Evolutionary conservation across 305 asterid species (phyloP).

Genomic region (Plantago rigida): DNA sequence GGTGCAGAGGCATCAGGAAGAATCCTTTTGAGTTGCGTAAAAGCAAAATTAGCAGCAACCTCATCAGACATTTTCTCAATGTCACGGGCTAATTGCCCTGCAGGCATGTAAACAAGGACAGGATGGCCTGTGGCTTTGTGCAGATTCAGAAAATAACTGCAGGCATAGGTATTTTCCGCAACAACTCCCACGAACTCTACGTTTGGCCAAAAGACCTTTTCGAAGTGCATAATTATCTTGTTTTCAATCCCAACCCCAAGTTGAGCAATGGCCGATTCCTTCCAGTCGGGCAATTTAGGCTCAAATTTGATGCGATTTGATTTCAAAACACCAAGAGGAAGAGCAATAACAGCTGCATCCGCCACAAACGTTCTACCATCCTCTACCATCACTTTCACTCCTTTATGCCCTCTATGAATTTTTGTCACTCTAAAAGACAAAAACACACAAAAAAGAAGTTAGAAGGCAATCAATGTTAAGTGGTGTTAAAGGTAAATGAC

Average conservation of each 20-base stretch:
- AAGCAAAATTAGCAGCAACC: conserved; percentile 78
- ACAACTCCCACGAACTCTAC: conserved; percentile 95
- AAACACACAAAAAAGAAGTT: not conserved
- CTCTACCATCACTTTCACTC: conserved; percentile 75
- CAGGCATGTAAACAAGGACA: conserved; percentile 98
- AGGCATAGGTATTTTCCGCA: conserved; percentile 67
- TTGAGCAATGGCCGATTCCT: conserved; percentile 74
- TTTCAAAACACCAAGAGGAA: conserved; percentile 91
- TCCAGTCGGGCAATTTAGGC: conserved; percentile 89
- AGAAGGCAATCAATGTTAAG: not conserved
- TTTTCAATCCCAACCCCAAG: conserved; percentile 95
- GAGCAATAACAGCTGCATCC: conserved; percentile 82
- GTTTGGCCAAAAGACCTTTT: conserved; percentile 84
- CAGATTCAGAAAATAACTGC: conserved; percentile 94
- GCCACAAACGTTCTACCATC: conserved; percentile 77
- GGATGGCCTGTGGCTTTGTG: conserved; percentile 92
- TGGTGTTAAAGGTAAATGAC: conserved; percentile 4
- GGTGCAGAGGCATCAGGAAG: conserved; percentile 80
- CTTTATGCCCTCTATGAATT: conserved; percentile 59
- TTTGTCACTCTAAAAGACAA: conserved; percentile 52
- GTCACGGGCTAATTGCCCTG: conserved; percentile 87
- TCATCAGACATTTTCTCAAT: conserved; percentile 80
- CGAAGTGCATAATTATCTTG: conserved; percentile 76
- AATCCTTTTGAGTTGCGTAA: conserved; percentile 59
- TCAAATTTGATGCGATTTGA: conserved; percentile 60